phyloP scores from a whole-genome alignment of 768 basidiomycete genomes.

The Daedaleopsis nitida region DNA sequence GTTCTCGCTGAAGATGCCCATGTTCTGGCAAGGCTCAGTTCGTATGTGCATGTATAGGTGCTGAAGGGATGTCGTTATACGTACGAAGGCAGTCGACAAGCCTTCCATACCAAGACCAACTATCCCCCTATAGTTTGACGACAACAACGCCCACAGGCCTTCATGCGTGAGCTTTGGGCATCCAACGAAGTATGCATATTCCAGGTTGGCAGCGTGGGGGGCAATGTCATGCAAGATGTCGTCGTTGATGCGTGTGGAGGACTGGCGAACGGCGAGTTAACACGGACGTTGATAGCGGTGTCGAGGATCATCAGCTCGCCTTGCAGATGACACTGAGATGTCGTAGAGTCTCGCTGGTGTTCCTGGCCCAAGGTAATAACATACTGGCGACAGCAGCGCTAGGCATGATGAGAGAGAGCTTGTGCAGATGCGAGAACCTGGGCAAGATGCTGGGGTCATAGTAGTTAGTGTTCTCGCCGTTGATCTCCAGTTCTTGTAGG shows the following conservation, averaged over 20 bases:
- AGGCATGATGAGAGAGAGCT: conserved; percentile 77
- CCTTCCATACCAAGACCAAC: conserved; percentile 61
- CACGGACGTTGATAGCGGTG: neutral
- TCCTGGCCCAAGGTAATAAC: conserved; percentile 52
- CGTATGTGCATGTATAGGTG: neutral
- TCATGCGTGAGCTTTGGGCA: conserved; percentile 68
- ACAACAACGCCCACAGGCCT: conserved; percentile 56
- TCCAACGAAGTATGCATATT: conserved; percentile 62
- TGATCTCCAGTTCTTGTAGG: conserved; percentile 67
- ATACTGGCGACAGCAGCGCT: conserved; percentile 51
- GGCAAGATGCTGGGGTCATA: conserved; percentile 57
- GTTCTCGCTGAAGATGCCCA: conserved; percentile 44
- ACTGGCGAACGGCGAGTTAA: conserved; percentile 37
- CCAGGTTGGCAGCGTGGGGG: conserved; percentile 49
- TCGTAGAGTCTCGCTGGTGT: conserved; percentile 48
- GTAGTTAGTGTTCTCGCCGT: conserved; percentile 57
- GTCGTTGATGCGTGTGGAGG: conserved; percentile 62
- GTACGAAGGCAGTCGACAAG: conserved; percentile 61
- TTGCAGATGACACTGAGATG: conserved; percentile 72
- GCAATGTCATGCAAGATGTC: conserved; percentile 51
- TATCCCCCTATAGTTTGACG: conserved; percentile 48
- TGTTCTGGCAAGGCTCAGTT: conserved; percentile 45
- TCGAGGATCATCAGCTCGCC: conserved; percentile 37
- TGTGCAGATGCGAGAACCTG: conserved; percentile 51
- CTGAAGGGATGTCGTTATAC: conserved; percentile 21